Conservation (phyloP, 169 alveolate genomes). For the Hepatocystis sp. region DNA sequence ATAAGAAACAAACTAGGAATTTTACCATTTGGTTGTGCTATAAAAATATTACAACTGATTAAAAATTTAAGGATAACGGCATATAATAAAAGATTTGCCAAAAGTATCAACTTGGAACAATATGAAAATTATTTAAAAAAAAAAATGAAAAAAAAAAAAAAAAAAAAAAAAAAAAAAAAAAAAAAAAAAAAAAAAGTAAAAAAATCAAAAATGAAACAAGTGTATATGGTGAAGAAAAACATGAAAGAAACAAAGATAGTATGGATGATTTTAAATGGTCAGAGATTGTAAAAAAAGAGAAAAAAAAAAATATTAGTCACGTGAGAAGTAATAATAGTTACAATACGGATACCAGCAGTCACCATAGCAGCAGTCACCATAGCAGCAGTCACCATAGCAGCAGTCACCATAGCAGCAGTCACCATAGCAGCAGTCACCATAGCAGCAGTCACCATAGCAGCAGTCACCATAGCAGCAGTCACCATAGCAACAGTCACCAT, state of each 20-base stretch:
- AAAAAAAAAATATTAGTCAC: too few species aligned
- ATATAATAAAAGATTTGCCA: slow-evolving; percentile 24
- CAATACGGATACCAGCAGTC: too few species aligned
- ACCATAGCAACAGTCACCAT: too few species aligned
- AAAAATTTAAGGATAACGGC: slow-evolving; percentile 38
- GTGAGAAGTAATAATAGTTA: too few species aligned
- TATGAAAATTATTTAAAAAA: slow-evolving; percentile 22
- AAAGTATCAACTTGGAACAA: slow-evolving; percentile 17
- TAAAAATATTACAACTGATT: slow-evolving; percentile 36
- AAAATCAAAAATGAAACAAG: background rate
- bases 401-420: too few species aligned
- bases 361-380: too few species aligned
- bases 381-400: too few species aligned
- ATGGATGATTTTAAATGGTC: slow-evolving; percentile 4
- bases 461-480: too few species aligned
- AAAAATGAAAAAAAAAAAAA: slow-evolving; percentile 7
- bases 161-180: too few species aligned
- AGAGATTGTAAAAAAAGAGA: too few species aligned
- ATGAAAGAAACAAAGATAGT: background rate
- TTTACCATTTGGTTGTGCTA: slow-evolving; percentile 58
- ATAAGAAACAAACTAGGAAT: slow-evolving; percentile 46
- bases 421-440: too few species aligned
- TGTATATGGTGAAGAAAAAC: background rate
- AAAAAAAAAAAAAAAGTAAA: background rate
- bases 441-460: too few species aligned